Conservation (phyloP, 2,329 filamentous ascomycete genomes). For the Colletotrichum tofieldiae region DNA sequence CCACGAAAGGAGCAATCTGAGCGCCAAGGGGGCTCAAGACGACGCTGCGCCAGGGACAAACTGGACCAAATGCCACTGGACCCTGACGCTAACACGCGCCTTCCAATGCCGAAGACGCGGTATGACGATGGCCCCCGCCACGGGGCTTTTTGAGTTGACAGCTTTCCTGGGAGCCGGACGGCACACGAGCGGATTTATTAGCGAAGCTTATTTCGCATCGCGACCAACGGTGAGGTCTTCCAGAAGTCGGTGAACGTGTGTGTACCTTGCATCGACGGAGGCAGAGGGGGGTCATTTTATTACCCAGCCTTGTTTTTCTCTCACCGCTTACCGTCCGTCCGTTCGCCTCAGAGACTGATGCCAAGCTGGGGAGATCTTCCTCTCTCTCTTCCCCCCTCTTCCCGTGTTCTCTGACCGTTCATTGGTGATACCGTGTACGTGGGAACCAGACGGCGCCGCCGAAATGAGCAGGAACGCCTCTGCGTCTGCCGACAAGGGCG, state of each 20-base stretch:
- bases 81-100: not conserved
- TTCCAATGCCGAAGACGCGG: not conserved
- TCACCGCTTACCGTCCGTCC: slow-evolving; percentile 1
- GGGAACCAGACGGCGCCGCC: slow-evolving; percentile 30
- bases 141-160: not conserved
- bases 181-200: not conserved
- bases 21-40: not conserved
- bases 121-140: not conserved
- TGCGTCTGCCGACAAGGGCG: slow-evolving; percentile 1
- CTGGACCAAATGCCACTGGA: not conserved
- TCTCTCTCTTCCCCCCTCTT: not conserved
- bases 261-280: not conserved
- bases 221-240: not conserved
- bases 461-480: slow-evolving; percentile 27
- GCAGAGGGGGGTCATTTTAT: not conserved
- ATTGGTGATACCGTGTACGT: slow-evolving; percentile 8
- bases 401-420: not conserved
- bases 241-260: not conserved
- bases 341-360: not conserved
- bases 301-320: not conserved
- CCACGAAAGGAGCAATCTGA: not conserved
- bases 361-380: not conserved
- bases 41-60: not conserved
- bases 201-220: slow-evolving; percentile 18
- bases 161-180: not conserved